Base-by-base conservation (phyloP, 192 early-diverging fungal species). In the Cladochytrium replicatum region DNA sequence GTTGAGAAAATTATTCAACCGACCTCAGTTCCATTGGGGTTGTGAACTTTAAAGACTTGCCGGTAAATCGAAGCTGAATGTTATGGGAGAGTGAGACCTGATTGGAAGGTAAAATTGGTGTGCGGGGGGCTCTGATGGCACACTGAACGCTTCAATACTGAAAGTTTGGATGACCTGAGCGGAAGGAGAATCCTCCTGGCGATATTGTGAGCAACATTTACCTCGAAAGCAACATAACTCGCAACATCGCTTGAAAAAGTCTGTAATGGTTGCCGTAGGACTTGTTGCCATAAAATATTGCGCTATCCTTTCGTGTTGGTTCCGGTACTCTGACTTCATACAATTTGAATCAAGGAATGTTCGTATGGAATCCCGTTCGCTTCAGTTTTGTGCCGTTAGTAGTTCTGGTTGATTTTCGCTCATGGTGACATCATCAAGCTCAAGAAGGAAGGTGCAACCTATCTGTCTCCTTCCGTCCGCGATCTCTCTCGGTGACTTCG, bases 321-420 rank as follows among this genome's bases (percentile, higher is more conserved):
- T 78, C 58, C 93, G 89, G 60, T 93, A 99, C 54, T 97, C 94
- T 0, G 87, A 81, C 48, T 97, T 92, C 42, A 98, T 47, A 8
- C 90, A 22, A 99, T 78, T 50, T 96, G 91, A 31, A 98, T 57
- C 46, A 82, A 80, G 5, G 69, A 69, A 57, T 96, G 89, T 63
- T 95, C 91, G 60, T 88, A 93, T 26, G 97, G 55, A 0, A 99
- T 81, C 3, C 97, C 97, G 63, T 95, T 90, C 37, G 64, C 48
- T 2, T 72, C 69, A 58, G 74, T 81, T 31, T 87, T 57, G 28
- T 91, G 59, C 41, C 71, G 69, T 40, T 81, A 72, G 43, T 72
- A 81, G 49, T 67, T 45, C 15, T 37, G 29, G 41, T 64, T 61
- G 52, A 64, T 67, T 43, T 13, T 63, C 48, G 2, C 41, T 34